Conservation (phyloP, 768 basidiomycete species). For the Boletus speciosus region DNA sequence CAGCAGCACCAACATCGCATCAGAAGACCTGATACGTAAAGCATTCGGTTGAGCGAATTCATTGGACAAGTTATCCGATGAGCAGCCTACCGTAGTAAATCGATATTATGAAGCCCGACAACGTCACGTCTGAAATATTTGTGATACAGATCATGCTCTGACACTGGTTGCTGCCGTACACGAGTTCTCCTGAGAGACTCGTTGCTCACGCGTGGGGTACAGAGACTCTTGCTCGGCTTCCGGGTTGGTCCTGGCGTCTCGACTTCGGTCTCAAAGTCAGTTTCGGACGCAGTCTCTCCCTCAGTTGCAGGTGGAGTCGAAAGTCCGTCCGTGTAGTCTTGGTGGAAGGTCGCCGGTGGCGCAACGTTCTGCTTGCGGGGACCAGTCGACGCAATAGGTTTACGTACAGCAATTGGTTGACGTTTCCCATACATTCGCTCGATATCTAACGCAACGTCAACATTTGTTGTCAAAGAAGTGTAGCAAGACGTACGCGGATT, state of each 20-base stretch:
- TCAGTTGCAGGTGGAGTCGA: conserved; percentile 67
- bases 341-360: conserved; percentile 12
- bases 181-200: conserved; percentile 2
- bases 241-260: conserved; percentile 41
- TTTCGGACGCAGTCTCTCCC: conserved; percentile 71
- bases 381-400: conserved; percentile 46
- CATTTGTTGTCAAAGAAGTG: neutral
- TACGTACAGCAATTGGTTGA: conserved; percentile 84
- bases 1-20: conserved; percentile 75
- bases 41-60: conserved; percentile 22
- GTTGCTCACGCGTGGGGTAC: neutral
- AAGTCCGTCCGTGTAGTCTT: conserved; percentile 29
- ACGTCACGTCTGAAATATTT: conserved; percentile 89
- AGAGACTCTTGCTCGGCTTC: conserved; percentile 1
- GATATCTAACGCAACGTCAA: conserved; percentile 56
- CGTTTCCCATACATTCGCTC: conserved; percentile 91
- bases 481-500: conserved; percentile 76
- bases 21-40: conserved; percentile 60
- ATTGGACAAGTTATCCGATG: neutral
- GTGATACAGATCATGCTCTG: conserved; percentile 87
- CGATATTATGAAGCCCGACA: conserved; percentile 76
- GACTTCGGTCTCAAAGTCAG: conserved; percentile 60
- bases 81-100: conserved; percentile 70
- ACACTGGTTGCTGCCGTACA: conserved; percentile 30
- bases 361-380: conserved; percentile 12